Base-by-base conservation (phyloP, 192 early-diverging fungal genomes). In the Spinellus fusiger region DNA sequence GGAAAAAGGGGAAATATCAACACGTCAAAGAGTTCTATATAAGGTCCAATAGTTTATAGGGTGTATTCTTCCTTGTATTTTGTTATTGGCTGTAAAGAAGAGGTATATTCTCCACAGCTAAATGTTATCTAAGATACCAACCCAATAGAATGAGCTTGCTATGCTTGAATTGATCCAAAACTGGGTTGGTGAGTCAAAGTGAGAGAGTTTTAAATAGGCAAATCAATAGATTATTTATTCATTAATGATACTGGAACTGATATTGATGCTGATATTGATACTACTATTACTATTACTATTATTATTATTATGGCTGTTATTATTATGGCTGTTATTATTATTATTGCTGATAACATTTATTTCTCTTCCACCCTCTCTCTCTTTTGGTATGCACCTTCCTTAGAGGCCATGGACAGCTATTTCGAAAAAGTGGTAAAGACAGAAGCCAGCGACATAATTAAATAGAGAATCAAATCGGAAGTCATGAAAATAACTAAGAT, bases 391-490 rank as follows among this genome's bases (percentile, higher is more conserved):
- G n/a, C n/a, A n/a, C n/a, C n/a, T n/a, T n/a, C 49, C 23, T 32
- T 56, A 70, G 73, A 74, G 54, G 54, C 62, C 35, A 51, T 74
- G 31, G 62, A 74, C 29, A 56, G 33, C 5, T 65, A 74, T 40
- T 74, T 74, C 65, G 73, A 74, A 22, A 74, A 65, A 27, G 68
- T 74, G 58, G 73, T 74, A 62, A 50, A 64, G 61, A n/a, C 20
- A n/a, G n/a, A n/a, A n/a, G n/a, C n/a, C n/a, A n/a, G 5, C 28
- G 13, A 18, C 31, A 1, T 13, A 31, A 48, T 34, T 28, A n/a
- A 52, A 40, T 27, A 29, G 4, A 54, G 25, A 32, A 54, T 5
- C 13, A 26, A n/a, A 54, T 10, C 27, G 5, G 16, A 26, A 40
- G n/a, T 22, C 50, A 6, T 40, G 18, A 51, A 61, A 40, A n/a